phyloP scores from a whole-genome alignment of 768 basidiomycete genomes.

The Cystobasidium onofrii region DNA sequence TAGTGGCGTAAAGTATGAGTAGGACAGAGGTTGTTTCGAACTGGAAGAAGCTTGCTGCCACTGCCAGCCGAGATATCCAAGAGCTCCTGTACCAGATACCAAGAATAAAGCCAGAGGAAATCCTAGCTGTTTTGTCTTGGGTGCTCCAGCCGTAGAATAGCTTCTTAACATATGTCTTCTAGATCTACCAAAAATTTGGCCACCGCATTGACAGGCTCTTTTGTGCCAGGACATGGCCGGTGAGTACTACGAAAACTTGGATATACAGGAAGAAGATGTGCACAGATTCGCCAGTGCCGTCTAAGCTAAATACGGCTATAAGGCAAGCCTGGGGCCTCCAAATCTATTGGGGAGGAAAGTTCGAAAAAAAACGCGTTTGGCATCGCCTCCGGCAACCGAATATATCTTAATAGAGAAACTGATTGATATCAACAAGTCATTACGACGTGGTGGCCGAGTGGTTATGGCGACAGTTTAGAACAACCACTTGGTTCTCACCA shows the following conservation, averaged over 20 bases:
- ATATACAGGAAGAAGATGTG: too few relatives aligned
- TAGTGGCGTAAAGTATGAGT: conserved; percentile 35
- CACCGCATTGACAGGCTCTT: neutral
- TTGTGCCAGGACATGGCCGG: neutral
- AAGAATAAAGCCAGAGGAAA: neutral
- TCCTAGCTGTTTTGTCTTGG: neutral
- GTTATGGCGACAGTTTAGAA: conserved; percentile 1
- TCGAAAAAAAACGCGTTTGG: neutral
- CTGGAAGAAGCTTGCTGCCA: neutral
- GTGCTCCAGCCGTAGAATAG: neutral
- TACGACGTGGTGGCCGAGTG: neutral
- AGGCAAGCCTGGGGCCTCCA: too few relatives aligned
- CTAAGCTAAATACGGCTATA: too few relatives aligned
- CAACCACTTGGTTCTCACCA: neutral
- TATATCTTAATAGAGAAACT: neutral
- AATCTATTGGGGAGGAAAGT: too few relatives aligned
- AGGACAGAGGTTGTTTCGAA: conserved; percentile 25
- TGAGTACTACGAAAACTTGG: too few relatives aligned
- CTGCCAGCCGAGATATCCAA: neutral
- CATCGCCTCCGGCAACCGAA: neutral
- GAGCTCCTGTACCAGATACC: neutral
- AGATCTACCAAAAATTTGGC: neutral
- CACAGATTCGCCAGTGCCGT: too few relatives aligned
- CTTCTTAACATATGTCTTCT: neutral
- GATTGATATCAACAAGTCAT: neutral